These are phyloP conservation scores for Solanum okadae DNA, from an alignment of 257 asterid species.

Conservation along the genomic window DNA sequence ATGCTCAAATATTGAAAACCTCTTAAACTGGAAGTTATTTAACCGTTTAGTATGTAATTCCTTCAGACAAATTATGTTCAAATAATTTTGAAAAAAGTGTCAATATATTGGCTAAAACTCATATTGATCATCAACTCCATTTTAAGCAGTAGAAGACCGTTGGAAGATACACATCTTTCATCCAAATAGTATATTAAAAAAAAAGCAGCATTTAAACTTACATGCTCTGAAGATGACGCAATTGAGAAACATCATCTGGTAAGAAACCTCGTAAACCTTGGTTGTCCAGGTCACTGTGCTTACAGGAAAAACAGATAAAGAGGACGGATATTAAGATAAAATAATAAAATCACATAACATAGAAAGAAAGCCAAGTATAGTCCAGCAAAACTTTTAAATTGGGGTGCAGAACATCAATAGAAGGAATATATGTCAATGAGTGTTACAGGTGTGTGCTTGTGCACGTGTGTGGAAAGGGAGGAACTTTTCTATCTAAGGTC, in stretches of 20 bases:
- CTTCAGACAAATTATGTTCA: background rate
- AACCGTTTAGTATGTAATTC: background rate
- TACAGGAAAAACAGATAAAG: slow-evolving; percentile 5
- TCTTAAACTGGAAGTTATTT: background rate
- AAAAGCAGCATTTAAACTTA: slow-evolving; percentile 25
- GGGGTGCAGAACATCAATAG: background rate
- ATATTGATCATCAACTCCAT: background rate
- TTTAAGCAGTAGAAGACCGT: background rate
- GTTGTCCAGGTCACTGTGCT: slow-evolving; percentile 72
- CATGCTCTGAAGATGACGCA: slow-evolving; percentile 93
- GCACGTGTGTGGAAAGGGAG: background rate
- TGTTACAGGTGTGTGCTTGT: background rate
- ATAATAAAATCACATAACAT: background rate
- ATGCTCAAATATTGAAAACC: background rate
- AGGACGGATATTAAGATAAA: background rate
- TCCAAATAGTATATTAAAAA: background rate
- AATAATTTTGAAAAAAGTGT: background rate
- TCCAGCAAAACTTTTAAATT: background rate
- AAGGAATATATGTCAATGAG: background rate
- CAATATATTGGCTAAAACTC: background rate
- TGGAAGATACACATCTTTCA: background rate
- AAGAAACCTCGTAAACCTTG: slow-evolving; percentile 87
- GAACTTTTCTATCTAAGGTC: background rate
- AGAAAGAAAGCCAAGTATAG: background rate
- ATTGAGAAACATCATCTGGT: slow-evolving; percentile 59